Evolutionary conservation across 805 yeast genomes (phyloP), one percentile per base, ranked within the genome.

Genomic region (Candida quercuum): DNA sequence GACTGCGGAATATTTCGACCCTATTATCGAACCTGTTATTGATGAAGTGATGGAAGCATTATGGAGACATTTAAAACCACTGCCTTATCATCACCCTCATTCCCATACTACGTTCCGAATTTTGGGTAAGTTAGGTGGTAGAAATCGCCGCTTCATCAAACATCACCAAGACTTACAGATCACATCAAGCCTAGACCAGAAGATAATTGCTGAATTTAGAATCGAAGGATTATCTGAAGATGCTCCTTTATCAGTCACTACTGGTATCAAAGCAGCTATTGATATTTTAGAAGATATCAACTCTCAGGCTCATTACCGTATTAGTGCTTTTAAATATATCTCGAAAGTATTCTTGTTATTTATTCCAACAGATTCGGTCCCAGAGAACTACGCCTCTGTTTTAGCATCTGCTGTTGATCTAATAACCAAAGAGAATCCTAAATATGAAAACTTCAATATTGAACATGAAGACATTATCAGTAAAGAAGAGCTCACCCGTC

Each of bases 1-100:
- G 43, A 94, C 98, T 0, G 95, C 98, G 0, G 95, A 89, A 47
- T 93, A 89, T 59, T 88, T 93, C 59, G 99, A 93, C 52, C 98
- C 99, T 3, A 89, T 93, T 56, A 80, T 93, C 42, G 97, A 89
- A 54, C 98, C 99, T 0, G 97, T 89, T 2, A 80, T 91, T 37
- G 94, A 86, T 42, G 97, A 93, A 49, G 88, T 94, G 2, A 85
- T 89, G 86, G 80, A 82, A 27, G 95, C 97, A 0, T 67, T 93
- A 24, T 93, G 96, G 91, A 81, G 76, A 44, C 93, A 91, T 49
- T 62, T 93, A 47, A 80, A 80, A 51, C 99, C 99, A 2, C 72
- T 89, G 25, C 98, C 99, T 0, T 88, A 87, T 56, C 86, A 85
- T 48, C 98, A 93, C 50, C 95, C 87, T 47, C 96, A 89, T 48